Evolutionary conservation across 352 stramenopile species (phyloP).

Genomic region (Phytophthora pinifolia): DNA sequence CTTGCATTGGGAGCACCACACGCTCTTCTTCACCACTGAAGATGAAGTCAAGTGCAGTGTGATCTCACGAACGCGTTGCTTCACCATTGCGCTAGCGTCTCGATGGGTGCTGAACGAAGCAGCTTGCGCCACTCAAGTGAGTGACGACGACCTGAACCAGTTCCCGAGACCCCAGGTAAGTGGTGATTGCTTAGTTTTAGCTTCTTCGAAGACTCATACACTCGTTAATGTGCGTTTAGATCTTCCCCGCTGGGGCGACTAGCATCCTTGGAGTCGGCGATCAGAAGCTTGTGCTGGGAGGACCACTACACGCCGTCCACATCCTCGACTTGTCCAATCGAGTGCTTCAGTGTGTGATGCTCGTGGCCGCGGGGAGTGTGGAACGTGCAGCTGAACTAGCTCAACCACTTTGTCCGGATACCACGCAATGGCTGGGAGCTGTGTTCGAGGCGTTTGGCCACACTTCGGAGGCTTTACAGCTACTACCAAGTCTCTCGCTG

Average conservation of each 20-base stretch:
- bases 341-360: slow-evolving; percentile 66
- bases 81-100: slow-evolving; percentile 63
- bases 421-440: slow-evolving; percentile 52
- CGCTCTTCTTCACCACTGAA: slow-evolving; percentile 62
- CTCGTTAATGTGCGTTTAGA: slow-evolving; percentile 20
- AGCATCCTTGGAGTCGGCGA: slow-evolving; percentile 54
- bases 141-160: slow-evolving; percentile 33
- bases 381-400: slow-evolving; percentile 46
- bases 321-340: slow-evolving; percentile 61
- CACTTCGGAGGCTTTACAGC: slow-evolving; percentile 33
- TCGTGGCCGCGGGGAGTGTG: slow-evolving; percentile 53
- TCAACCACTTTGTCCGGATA: slow-evolving; percentile 37
- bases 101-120: slow-evolving; percentile 33
- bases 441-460: slow-evolving; percentile 75
- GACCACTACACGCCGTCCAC: slow-evolving; percentile 45
- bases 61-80: slow-evolving; percentile 56
- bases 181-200: not conserved
- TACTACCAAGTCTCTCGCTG: slow-evolving; percentile 41
- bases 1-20: slow-evolving; percentile 68
- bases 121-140: slow-evolving; percentile 30
- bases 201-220: not conserved
- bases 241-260: slow-evolving; percentile 40
- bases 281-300: slow-evolving; percentile 53
- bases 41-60: slow-evolving; percentile 69
- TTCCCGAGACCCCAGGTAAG: slow-evolving; percentile 54